Base-by-base conservation (phyloP, 2,329 filamentous ascomycete genomes). In the Diaporthe sp. region DNA sequence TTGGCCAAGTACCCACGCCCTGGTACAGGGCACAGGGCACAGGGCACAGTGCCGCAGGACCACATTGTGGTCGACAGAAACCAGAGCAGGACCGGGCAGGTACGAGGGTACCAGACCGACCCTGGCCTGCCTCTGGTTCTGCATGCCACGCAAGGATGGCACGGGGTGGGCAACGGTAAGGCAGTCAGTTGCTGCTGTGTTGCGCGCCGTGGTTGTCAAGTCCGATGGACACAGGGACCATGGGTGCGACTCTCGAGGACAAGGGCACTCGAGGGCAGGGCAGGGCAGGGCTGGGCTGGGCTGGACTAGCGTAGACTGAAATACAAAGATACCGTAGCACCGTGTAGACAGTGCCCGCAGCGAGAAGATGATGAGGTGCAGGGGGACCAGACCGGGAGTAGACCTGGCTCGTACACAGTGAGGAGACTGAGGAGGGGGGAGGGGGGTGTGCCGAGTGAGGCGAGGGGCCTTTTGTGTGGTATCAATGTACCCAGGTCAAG, bases 21-120 rank as follows among this genome's bases (percentile, higher is more conserved):
- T 72, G 59, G 61, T 55, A 63, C 53, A 74, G 73, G 37, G 70
- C 71, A 73, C 61, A 74, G 73, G 37, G 70, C 71, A 73, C 61
- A 74, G 73, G 58, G 71, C 71, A 73, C 73, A 74, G 73, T 74
- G 73, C 55, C 69, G 44, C 44, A 68, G 58, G 66, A 44, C 39
- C 73, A 68, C 61, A 74, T 61, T 70, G 53, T 65, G 65, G 58
- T 30, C 15, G 25, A 63, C 59, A 27, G 50, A 35, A 35, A 73
- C 32, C 39, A 55, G 50, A 55, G 37, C 32, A 71, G 44, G 22
- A 22, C 22, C 22, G 42, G n/a, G 44, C 39, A 63, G 50, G 25
- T 71, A 51, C 42, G 32, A 55, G n/a, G 44, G 58, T 63, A 71
- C 70, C 53, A 53, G 42, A 15, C 42, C 44, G 47, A n/a, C 61